Percentiles rank a stretch among this genome's conserved stretches.
Conservation (phyloP, 495 filamentous ascomycete genomes). For the Stereocaulon alpinum region DNA sequence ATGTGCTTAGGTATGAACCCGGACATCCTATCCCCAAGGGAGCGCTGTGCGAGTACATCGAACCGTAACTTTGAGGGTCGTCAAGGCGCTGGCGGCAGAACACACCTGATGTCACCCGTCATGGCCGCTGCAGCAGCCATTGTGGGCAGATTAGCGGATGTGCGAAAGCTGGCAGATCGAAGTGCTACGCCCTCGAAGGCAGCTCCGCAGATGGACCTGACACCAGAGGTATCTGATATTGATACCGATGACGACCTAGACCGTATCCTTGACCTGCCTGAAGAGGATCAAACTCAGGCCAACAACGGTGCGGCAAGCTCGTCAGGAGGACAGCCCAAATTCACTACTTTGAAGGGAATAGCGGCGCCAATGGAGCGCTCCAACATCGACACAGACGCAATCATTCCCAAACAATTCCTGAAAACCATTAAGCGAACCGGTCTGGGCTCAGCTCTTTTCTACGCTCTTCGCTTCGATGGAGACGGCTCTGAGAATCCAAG, state of each 20-base stretch:
- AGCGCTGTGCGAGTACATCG: conserved; percentile 88
- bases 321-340: conserved; percentile 65
- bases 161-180: conserved; percentile 61
- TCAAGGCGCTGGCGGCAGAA: conserved; percentile 86
- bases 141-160: conserved; percentile 81
- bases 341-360: conserved; percentile 70
- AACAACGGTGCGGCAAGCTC: conserved; percentile 42
- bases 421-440: conserved; percentile 99
- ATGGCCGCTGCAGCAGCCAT: conserved; percentile 93
- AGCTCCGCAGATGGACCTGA: conserved; percentile 42
- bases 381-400: conserved; percentile 96
- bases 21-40: conserved; percentile 87
- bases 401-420: conserved; percentile 98
- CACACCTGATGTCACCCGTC: conserved; percentile 92
- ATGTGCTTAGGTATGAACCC: conserved; percentile 99
- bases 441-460: conserved; percentile 78
- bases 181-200: conserved; percentile 49
- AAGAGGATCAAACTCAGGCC: conserved; percentile 54
- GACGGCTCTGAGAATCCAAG: conserved; percentile 65
- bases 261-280: conserved; percentile 64
- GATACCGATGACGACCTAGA: conserved; percentile 69
- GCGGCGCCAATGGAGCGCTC: conserved; percentile 78
- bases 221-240: conserved; percentile 61
- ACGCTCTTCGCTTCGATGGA: conserved; percentile 58
- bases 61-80: conserved; percentile 98